Base-by-base conservation (phyloP, 2,329 filamentous ascomycete genomes). In the Pyricularia sp. region DNA sequence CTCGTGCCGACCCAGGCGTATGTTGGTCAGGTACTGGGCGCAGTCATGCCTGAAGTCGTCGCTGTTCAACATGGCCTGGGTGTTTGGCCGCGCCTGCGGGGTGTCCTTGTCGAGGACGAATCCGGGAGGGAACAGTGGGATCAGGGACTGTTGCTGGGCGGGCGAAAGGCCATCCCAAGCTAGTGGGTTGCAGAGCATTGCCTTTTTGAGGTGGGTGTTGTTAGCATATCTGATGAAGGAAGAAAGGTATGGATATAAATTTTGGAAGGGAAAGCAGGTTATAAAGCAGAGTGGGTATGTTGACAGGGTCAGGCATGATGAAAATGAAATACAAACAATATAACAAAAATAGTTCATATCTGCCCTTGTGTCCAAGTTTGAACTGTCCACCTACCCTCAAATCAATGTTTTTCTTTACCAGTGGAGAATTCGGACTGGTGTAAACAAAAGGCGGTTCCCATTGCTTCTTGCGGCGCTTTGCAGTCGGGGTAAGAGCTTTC, bases 1-100 rank as follows among this genome's bases (percentile, higher is more conserved):
- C 71, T 87, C 84, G 69, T 86, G 83, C 42, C 79, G 80, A 3
- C 85, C 85, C 50, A 78, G 75, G 5, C 74, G 71, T 23, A 88
- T 75, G 71, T 84, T 78, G 42, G 82, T 80, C 33, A 79, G 72
- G 72, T 81, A 82, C 17, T 77, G 77, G 11, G 77, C 78, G 17
- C 78, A 78, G 72, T 82, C 81, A 69, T 81, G 74, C 17, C 81
- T 77, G 72, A 82, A 82, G 69, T 79, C 79, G 75, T 81, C 74
- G 70, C 81, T 79, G 69, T 80, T 82, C 17, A 74, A 73, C 3
- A 83, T 77, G 0, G 76, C 75, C 3, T 72, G 69, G 5, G 78
- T 65, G 69, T 82, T 72, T 0, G 79, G 80, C 12, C 78, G 75
- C 3, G 80, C 77, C 2, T 73, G 28, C 4, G 73, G 72, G 0